phyloP scores from a whole-genome alignment of 805 yeast genomes.

The Candida yuanshanica region DNA sequence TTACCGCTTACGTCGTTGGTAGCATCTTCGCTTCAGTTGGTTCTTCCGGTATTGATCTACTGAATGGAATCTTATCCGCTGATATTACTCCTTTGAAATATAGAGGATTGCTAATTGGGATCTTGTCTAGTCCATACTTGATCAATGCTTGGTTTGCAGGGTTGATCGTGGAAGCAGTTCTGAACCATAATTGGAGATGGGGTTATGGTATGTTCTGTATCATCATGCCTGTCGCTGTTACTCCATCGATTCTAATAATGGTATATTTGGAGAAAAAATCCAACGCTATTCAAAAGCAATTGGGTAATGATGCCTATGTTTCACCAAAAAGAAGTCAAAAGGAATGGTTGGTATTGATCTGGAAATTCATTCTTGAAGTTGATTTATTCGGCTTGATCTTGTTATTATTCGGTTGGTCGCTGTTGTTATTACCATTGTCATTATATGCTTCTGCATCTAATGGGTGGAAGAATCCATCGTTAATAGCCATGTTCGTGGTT shows the following conservation, averaged over 20 bases:
- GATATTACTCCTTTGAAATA: constrained; percentile 35
- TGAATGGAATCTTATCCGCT: constrained; percentile 30
- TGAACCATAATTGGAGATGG: constrained; percentile 42
- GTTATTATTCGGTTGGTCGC: constrained; percentile 34
- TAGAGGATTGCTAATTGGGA: constrained; percentile 31
- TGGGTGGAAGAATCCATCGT: constrained; percentile 32
- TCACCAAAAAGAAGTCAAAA: constrained; percentile 3
- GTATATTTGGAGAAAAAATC: constrained; percentile 29
- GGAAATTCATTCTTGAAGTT: constrained; percentile 26
- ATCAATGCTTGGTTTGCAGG: constrained; percentile 41
- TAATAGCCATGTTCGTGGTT: constrained; percentile 39
- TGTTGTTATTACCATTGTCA: constrained; percentile 35
- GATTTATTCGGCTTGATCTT: constrained; percentile 35
- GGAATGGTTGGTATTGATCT: constrained; percentile 4
- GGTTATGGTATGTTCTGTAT: constrained; percentile 47
- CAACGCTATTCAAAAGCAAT: constrained; percentile 12
- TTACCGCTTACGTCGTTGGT: constrained; percentile 32
- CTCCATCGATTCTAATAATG: constrained; percentile 30
- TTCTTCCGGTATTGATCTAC: constrained; percentile 29
- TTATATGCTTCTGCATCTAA: constrained; percentile 27
- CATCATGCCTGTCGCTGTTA: constrained; percentile 35
- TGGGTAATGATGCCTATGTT: constrained; percentile 10
- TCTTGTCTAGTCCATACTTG: constrained; percentile 35
- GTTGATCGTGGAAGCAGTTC: constrained; percentile 28
- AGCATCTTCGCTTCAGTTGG: constrained; percentile 34